Evolutionary conservation across 495 filamentous ascomycete species (phyloP).

Genomic region (Hypoxylon cercidicola): DNA sequence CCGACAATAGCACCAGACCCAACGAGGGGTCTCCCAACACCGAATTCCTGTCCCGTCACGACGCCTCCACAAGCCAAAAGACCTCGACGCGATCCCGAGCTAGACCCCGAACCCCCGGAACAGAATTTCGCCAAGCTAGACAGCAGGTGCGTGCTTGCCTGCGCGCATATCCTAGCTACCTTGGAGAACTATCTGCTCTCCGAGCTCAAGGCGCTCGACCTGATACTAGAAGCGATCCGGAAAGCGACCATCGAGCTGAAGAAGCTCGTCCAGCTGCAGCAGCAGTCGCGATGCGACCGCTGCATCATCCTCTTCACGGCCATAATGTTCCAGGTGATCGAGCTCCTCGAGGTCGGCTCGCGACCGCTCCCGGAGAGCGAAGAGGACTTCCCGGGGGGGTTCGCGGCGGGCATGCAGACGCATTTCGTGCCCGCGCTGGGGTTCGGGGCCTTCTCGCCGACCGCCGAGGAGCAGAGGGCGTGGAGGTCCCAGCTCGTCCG

Average conservation of each 20-base stretch:
- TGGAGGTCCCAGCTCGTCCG: conserved; percentile 1
- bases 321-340: conserved; percentile 7
- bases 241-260: conserved; percentile 14
- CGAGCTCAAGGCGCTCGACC: conserved; percentile 14
- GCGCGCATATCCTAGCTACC: conserved; percentile 13
- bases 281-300: conserved; percentile 14
- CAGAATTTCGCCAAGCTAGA: conserved; percentile 16
- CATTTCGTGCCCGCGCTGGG: conserved; percentile 13
- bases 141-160: conserved; percentile 16
- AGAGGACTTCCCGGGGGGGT: not conserved
- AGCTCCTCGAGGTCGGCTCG: conserved; percentile 3
- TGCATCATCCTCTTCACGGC: conserved; percentile 17
- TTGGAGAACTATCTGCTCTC: conserved; percentile 13
- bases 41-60: conserved; percentile 1
- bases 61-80: conserved; percentile 1
- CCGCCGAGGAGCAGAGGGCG: conserved; percentile 2
- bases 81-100: not conserved
- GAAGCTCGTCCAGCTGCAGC: conserved; percentile 19
- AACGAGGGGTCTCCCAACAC: not conserved
- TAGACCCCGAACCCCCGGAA: conserved; percentile 5
- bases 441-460: conserved; percentile 9
- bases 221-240: conserved; percentile 13
- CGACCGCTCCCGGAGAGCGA: not conserved
- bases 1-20: conserved; percentile 4
- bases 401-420: conserved; percentile 8